Conservation (phyloP, 768 basidiomycete genomes). For the Naganishia randhawae region DNA sequence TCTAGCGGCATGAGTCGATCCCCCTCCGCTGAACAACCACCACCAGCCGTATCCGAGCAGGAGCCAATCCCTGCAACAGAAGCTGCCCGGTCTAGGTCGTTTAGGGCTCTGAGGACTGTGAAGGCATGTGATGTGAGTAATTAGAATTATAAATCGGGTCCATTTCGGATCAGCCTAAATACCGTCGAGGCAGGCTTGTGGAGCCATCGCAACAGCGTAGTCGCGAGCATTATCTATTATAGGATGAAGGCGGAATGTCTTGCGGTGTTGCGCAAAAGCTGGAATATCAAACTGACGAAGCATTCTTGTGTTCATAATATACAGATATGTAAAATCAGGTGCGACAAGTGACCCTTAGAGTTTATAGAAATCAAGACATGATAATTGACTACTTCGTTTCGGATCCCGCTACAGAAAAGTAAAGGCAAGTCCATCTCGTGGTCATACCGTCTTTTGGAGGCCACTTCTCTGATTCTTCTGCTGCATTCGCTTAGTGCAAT, state of each 20-base stretch:
- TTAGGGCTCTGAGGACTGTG: conserved; percentile 23
- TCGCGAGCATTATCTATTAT: not conserved
- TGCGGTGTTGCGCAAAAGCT: not conserved
- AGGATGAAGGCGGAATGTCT: not conserved
- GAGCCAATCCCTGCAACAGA: conserved; percentile 6
- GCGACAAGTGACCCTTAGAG: no score
- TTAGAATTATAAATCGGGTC: no score
- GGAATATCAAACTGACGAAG: not conserved
- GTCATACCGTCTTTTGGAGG: not conserved
- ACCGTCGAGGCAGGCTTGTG: not conserved
- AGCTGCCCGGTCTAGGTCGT: conserved; percentile 15
- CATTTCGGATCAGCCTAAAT: not conserved
- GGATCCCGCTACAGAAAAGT: conserved; percentile 20
- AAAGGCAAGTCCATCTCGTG: conserved; percentile 11
- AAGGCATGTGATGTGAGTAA: conserved; percentile 30
- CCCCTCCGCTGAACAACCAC: not conserved
- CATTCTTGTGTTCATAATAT: not conserved
- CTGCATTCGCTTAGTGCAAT: conserved; percentile 14
- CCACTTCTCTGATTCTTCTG: not conserved
- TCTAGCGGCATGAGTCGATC: not conserved
- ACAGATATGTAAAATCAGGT: conserved; percentile 31
- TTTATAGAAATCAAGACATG: no score
- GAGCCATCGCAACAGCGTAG: not conserved
- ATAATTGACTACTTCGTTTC: not conserved
- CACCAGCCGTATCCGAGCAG: not conserved